Percentiles rank a stretch among this genome's conserved stretches.
These are phyloP conservation scores for Akanthomyces muscarius DNA, from an alignment of 2,329 filamentous ascomycete species.

Conservation along the genomic window DNA sequence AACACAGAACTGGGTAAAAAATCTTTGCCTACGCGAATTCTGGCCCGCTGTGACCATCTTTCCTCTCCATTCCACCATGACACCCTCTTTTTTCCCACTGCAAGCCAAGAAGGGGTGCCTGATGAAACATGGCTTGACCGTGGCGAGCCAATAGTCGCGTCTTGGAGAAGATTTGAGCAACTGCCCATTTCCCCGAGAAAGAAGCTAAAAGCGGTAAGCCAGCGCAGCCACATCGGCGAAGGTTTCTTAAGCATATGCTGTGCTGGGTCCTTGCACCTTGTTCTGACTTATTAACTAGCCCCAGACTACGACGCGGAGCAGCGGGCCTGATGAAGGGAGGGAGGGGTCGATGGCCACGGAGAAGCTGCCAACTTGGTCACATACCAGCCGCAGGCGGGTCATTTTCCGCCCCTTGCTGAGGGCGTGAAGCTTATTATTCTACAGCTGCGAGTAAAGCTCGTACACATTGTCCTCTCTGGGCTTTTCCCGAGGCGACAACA, in stretches of 20 bases:
- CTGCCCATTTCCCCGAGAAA: no score
- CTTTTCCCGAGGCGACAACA: background rate
- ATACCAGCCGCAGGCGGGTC: background rate
- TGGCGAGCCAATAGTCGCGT: background rate
- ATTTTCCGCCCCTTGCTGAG: background rate
- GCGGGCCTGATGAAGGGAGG: background rate
- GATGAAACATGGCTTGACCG: background rate
- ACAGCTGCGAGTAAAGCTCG: background rate
- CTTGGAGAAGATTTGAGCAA: background rate
- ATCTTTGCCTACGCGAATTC: background rate
- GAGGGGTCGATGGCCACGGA: background rate
- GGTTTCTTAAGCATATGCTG: background rate
- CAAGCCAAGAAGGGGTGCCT: background rate
- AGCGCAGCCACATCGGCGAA: constrained; percentile 4
- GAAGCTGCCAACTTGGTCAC: constrained; percentile 1
- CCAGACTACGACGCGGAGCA: background rate
- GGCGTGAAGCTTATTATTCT: background rate
- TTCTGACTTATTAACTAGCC: background rate
- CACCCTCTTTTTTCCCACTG: background rate
- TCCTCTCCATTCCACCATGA: background rate
- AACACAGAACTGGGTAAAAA: background rate
- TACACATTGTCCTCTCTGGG: background rate
- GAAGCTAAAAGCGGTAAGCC: background rate
- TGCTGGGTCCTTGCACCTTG: background rate
- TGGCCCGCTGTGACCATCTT: background rate